Base-by-base conservation (phyloP, 805 yeast genomes). In the Candida adriatica region DNA sequence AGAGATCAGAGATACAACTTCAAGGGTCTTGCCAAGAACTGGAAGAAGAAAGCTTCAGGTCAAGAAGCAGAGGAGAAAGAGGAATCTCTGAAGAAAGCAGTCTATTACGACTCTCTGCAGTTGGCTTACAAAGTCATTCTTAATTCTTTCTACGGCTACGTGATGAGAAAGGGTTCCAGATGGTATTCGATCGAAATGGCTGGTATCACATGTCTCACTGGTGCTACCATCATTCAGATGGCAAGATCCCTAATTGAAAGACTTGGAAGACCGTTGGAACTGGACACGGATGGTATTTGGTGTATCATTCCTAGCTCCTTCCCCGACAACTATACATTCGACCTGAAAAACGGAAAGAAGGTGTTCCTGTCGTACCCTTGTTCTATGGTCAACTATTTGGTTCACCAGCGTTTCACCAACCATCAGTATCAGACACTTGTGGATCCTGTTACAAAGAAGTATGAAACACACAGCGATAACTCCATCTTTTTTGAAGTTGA, bases 101-200 rank as follows among this genome's bases (percentile, higher is more conserved):
- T 92, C 23, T 66, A 92, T 30, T 92, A 88, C 55, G 98, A 92
- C 53, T 90, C 98, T 2, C 64, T 92, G 46, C 99, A 92, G 59
- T 68, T 92, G 43, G 98, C 98, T 0, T 97, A 92, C 56, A 92
- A 92, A 51, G 96, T 90, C 51, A 92, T 92, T 60, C 68, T 92
- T 49, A 92, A 92, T 52, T 90, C 97, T 0, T 92, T 92, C 54
- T 92, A 92, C 49, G 99, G 99, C 30, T 92, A 92, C 50, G 98
- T 92, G 10, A 92, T 92, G 98, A 74, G 99, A 59, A 92, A 92
- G 50, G 99, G 98, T 24, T 92, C 98, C 0, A 70, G 99, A 38
- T 92, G 99, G 99, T 92, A 88, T 50, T 92, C 98, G 0, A 87
- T 92, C 92, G 98, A 92, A 57, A 92, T 94, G 98, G 99, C 98